Evolutionary conservation across 441 rosid genomes (phyloP).

Genomic region (Rhodomyrtus psidioides): DNA sequence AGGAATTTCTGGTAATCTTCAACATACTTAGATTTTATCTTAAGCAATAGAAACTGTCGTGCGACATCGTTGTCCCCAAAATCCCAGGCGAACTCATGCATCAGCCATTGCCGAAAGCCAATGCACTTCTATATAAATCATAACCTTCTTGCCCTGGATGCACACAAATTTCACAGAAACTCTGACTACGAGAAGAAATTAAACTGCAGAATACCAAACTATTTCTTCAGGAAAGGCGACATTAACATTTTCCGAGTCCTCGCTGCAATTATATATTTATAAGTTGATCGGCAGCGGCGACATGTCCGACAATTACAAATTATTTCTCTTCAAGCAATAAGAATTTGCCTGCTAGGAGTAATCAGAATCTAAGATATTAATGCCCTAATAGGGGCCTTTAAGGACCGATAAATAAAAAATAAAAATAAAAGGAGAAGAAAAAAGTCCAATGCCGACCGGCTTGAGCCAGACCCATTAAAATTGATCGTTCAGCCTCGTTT

Average conservation of each 20-base stretch:
- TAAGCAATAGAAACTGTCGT: neutral
- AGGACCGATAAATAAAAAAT: neutral
- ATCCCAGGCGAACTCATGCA: neutral
- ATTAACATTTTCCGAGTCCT: neutral
- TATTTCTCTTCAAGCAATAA: conserved; percentile 3
- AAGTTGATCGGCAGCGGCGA: neutral
- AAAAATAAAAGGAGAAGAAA: neutral
- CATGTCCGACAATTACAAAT: neutral
- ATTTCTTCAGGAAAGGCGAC: neutral
- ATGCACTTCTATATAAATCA: neutral
- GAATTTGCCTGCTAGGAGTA: conserved; percentile 1
- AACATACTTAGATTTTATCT: neutral
- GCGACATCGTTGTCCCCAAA: neutral
- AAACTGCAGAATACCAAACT: neutral
- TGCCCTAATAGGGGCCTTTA: conserved; percentile 25
- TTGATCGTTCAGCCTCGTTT: conserved; percentile 12
- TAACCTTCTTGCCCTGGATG: neutral
- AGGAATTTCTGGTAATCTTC: neutral
- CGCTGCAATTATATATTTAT: neutral
- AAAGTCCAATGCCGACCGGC: conserved; percentile 7
- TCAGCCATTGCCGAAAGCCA: neutral
- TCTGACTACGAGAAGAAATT: neutral
- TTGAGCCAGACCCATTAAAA: conserved; percentile 9
- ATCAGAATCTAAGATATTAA: conserved; percentile 4
- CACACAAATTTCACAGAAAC: neutral